Base-by-base conservation (phyloP, 306 rosid genomes). In the Aeschynomene evenia region DNA sequence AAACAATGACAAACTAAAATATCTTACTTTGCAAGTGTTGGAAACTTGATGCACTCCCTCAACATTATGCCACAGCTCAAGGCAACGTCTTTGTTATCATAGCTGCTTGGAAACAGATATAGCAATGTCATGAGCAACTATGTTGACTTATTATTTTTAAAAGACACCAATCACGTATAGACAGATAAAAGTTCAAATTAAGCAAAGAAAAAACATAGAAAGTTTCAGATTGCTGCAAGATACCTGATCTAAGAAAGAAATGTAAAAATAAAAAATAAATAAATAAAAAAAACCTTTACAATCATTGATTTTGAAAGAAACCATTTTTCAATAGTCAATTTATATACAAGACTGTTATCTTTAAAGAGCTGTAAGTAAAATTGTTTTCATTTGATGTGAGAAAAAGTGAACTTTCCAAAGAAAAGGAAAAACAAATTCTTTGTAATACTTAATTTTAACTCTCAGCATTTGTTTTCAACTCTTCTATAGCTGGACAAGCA, bases 1-100 rank as follows among this genome's bases (percentile, higher is more conserved):
- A 45, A 53, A 23, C 12, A 20, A 26, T 1, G n/a, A 66, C 70
- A 63, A 59, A 54, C 72, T 4, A 39, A 62, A 62, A 58, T 66
- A 60, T 69, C 92, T 86, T 87, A 94, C 99, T 91, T 87, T 76
- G 95, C 97, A 54, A 91, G 89, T 74, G 79, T 53, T 9, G 91
- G 86, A 69, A 88, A 88, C 78, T 86, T 94, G 82, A 94, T 85
- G 87, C 99, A 91, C 66, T 94, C 97, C 81, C 97, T 87, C 91
- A 94, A 78, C 96, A 94, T 94, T 79, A 60, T 75, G 80, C 97
- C 99, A 81, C 89, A 87, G 82, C 81, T 89, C 82, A 94, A 77
- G 52, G 99, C 96, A 79, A 91, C 83, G 72, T 94, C 99, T 86
- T 85, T 91, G 87, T 91, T 94, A 81, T 91, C 99, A 80, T 94